These are phyloP conservation scores for Pogostemon cablin DNA, from an alignment of 257 asterid species.

Conservation along the genomic window DNA sequence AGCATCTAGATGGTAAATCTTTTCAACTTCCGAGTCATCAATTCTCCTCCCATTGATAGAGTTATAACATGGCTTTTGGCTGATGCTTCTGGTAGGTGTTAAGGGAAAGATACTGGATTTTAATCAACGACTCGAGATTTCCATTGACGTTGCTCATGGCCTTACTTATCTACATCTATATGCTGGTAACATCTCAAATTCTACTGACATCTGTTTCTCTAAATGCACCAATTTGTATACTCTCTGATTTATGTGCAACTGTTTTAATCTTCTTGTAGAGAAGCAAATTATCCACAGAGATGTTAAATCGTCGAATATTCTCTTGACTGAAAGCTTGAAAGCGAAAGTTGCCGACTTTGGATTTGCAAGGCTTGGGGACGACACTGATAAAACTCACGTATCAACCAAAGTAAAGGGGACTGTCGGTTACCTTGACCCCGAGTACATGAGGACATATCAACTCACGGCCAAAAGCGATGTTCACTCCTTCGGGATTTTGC, in stretches of 20 bases:
- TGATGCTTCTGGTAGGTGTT: conserved; percentile 55
- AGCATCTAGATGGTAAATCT: conserved; percentile 87
- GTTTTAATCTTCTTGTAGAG: conserved; percentile 49
- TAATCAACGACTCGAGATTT: conserved; percentile 88
- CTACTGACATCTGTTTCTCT: conserved; percentile 30
- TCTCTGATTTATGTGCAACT: neutral
- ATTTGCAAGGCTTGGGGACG: conserved; percentile 88
- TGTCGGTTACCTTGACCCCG: conserved; percentile 95
- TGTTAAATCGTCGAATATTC: conserved; percentile 93
- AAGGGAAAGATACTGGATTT: conserved; percentile 82
- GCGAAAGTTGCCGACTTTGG: conserved; percentile 99
- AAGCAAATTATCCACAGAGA: conserved; percentile 99
- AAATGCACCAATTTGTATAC: neutral
- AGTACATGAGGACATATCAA: conserved; percentile 88
- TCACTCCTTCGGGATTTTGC: conserved; percentile 85
- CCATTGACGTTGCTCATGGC: conserved; percentile 93
- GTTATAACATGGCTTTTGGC: conserved; percentile 24
- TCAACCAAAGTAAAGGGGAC: conserved; percentile 96
- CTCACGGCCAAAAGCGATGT: conserved; percentile 94
- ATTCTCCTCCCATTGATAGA: conserved; percentile 10
- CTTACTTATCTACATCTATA: conserved; percentile 91
- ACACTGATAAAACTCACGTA: conserved; percentile 76
- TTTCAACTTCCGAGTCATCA: conserved; percentile 27
- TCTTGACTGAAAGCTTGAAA: conserved; percentile 85
- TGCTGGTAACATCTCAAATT: conserved; percentile 61